These are phyloP conservation scores for Bruguiera hainesii DNA, from an alignment of 441 rosid genomes.

Conservation along the genomic window DNA sequence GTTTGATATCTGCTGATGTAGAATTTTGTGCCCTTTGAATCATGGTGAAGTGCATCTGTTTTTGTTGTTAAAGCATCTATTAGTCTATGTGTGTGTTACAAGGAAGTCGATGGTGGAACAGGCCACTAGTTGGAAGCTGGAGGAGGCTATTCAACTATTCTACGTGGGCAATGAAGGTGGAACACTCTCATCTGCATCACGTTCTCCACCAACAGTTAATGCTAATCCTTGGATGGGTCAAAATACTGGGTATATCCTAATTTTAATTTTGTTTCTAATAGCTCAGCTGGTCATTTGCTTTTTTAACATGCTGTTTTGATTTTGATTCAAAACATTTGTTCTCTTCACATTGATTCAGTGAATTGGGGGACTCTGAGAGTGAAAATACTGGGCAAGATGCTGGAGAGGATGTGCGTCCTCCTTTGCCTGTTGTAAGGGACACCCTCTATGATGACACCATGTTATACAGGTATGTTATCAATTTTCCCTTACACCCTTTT, in stretches of 20 bases:
- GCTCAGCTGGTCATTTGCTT: conserved; percentile 1
- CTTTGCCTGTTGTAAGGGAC: conserved; percentile 91
- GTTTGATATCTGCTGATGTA: not conserved
- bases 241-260: conserved; percentile 41
- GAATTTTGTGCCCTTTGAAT: not conserved
- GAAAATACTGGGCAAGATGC: conserved; percentile 34
- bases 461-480: conserved; percentile 50
- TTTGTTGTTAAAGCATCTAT: not conserved
- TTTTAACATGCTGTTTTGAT: conserved; percentile 7
- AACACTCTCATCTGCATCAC: conserved; percentile 38
- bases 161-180: conserved; percentile 75
- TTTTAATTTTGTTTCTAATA: not conserved
- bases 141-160: conserved; percentile 92
- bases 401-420: conserved; percentile 83
- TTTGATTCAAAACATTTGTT: conserved; percentile 3
- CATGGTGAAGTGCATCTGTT: not conserved
- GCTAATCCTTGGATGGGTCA: conserved; percentile 29
- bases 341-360: conserved; percentile 35
- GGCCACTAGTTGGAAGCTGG: conserved; percentile 98
- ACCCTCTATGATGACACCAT: conserved; percentile 78
- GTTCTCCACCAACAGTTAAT: conserved; percentile 35
- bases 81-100: not conserved
- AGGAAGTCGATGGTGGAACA: conserved; percentile 29
- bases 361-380: conserved; percentile 27
- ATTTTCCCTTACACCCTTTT: not conserved